Evolutionary conservation across 1,139 yeast genomes (phyloP).

Genomic region (Lodderomyces elongisporus): DNA sequence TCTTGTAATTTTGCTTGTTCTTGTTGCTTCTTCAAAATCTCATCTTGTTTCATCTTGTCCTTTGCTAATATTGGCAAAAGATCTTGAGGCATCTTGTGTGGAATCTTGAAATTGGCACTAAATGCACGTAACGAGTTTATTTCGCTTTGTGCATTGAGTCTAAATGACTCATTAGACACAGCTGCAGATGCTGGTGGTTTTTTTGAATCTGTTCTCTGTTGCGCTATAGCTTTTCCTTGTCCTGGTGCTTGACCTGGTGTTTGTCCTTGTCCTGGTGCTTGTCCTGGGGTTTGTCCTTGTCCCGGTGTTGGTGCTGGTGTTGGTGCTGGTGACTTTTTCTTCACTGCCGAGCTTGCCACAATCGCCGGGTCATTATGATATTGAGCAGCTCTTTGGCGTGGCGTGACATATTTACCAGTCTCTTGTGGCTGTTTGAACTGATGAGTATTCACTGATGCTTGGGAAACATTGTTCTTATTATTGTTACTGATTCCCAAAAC

Average conservation of each 20-base stretch:
- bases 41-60: conserved; percentile 61
- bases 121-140: conserved; percentile 78
- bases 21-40: conserved; percentile 41
- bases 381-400: conserved; percentile 60
- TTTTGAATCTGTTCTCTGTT: too few relatives aligned
- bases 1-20: conserved; percentile 13
- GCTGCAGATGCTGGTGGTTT: conserved; percentile 35
- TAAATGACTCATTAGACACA: conserved; percentile 35
- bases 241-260: conserved; percentile 5
- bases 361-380: conserved; percentile 77
- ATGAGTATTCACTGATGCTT: conserved; percentile 7
- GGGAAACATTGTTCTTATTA: conserved; percentile 21
- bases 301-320: conserved; percentile 31
- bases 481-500: conserved; percentile 32
- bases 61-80: conserved; percentile 70
- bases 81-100: conserved; percentile 69
- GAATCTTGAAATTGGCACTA: conserved; percentile 76
- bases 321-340: conserved; percentile 6
- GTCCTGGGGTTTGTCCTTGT: too few relatives aligned
- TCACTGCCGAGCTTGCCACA: conserved; percentile 47
- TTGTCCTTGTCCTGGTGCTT: too few relatives aligned
- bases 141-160: conserved; percentile 57
- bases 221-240: too few relatives aligned
- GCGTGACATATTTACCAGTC: conserved; percentile 52
- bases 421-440: conserved; percentile 3